Evolutionary conservation across 129 eudicot species (phyloP), one percentile per base, ranked within the genome.

Genomic region (carrot (Daucus carota)): DNA sequence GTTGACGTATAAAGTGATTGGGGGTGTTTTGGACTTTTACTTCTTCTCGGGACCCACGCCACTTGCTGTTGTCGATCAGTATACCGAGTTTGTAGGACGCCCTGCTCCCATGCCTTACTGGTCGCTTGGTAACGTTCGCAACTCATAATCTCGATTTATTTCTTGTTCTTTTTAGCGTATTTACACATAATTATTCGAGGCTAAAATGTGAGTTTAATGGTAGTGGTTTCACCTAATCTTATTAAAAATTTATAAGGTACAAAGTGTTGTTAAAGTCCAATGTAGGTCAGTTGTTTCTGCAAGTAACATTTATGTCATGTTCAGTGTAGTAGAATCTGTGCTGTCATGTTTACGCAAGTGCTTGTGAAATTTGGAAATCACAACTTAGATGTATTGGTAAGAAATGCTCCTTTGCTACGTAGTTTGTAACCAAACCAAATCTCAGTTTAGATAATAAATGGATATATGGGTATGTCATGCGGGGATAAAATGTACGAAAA

Each of bases 61-160:
- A 7, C 86, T 95, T 47, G 89, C 73, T 8, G 97, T 95, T 46
- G 92, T 91, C 10, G 97, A 95, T 81, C 96, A 95, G 89, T 95
- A 95, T 69, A 95, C 99, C 16, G 84, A 79, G 75, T 82, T 95
- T 43, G 81, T 95, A 54, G 99, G 99, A 9, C 85, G 99, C 13
- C 99, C 99, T 11, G 97, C 99, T 32, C 93, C 99, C 22, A 95
- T 95, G 99, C 99, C 99, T 24, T 95, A 91, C 81, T 95, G 99
- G 99, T 83, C 99, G 43, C 83, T 95, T 17, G 97, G 99, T 94
- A 72, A 79, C 90, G 74, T 31, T 42, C 40, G 41, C 32, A 9
- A 22, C 48, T 40, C 31, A 10, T n/a, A n/a, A n/a, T 40, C 22
- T 11, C 31, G 22, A 28, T 34, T 8, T 67, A 14, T 34, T 16